A percentile compares a stretch with the other conserved stretches of the same genome.
phyloP scores from a whole-genome alignment of 139 green algal species.

The Mesotaenium endlicherianum region DNA sequence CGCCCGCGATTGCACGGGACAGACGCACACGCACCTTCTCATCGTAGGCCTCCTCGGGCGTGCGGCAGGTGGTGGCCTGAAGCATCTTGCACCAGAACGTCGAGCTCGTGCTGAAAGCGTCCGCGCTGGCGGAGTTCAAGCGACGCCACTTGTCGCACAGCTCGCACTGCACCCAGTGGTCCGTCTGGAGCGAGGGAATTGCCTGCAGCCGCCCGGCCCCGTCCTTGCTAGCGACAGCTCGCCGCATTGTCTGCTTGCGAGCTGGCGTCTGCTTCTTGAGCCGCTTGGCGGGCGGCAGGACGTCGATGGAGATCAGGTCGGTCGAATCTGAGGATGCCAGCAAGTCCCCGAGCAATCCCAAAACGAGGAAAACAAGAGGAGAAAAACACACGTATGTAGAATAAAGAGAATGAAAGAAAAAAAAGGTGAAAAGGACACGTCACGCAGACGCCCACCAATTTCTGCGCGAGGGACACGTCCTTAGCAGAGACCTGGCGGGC shows the following conservation, averaged over 20 bases:
- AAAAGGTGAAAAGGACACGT: no score
- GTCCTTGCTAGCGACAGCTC: background rate
- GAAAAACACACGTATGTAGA: no score
- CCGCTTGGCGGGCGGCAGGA: background rate
- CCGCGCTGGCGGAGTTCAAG: background rate
- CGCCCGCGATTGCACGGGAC: no score
- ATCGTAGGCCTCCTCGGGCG: conserved; percentile 11
- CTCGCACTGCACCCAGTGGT: conserved; percentile 29
- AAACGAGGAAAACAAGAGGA: no score
- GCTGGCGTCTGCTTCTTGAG: background rate
- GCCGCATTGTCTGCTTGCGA: background rate
- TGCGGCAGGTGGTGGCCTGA: background rate
- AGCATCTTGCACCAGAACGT: conserved; percentile 23
- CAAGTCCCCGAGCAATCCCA: background rate
- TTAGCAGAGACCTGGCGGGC: background rate
- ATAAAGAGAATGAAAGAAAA: no score
- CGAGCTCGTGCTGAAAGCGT: background rate
- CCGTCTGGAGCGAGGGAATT: background rate
- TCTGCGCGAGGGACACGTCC: no score
- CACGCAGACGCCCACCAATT: no score
- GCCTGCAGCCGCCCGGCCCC: background rate
- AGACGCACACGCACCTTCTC: no score
- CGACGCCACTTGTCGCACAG: conserved; percentile 24
- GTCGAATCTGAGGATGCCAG: background rate
- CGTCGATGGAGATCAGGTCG: background rate